Evolutionary conservation across 148 eudicot genomes (phyloP).

Genomic region (Camellia lanceoleosa): DNA sequence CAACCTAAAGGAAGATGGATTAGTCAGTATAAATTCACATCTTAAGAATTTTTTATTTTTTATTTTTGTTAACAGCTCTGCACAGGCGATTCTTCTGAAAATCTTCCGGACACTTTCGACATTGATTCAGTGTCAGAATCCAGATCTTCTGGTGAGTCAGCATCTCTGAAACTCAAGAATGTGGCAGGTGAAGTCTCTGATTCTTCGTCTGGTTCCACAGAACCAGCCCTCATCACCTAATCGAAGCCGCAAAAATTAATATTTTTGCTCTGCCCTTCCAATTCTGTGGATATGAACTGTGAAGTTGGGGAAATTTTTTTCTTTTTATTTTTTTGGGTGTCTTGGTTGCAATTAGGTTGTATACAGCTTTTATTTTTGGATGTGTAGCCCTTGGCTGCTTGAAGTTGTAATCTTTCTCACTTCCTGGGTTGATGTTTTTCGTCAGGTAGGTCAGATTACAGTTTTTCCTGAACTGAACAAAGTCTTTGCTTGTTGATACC

Average conservation of each 20-base stretch:
- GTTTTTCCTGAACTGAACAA: too few species aligned
- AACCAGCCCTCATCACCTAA: constrained; percentile 28
- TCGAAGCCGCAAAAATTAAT: not conserved
- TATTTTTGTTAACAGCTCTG: constrained; percentile 30
- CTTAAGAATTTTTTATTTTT: constrained; percentile 3
- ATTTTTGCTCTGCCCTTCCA: constrained; percentile 15
- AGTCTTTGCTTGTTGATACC: too few species aligned
- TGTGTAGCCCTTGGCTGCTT: constrained; percentile 27
- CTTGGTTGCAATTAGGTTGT: constrained; percentile 10
- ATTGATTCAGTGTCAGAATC: constrained; percentile 45
- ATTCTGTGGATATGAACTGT: constrained; percentile 37
- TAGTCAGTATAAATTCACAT: not conserved
- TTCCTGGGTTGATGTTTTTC: not conserved
- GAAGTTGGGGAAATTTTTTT: constrained; percentile 18
- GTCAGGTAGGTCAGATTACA: not conserved
- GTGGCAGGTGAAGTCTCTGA: constrained; percentile 33
- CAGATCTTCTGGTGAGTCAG: constrained; percentile 36
- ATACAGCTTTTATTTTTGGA: constrained; percentile 13
- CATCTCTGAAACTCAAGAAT: constrained; percentile 39
- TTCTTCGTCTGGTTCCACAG: constrained; percentile 36
- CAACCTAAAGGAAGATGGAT: not conserved
- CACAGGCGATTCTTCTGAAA: constrained; percentile 31
- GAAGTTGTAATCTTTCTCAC: not conserved
- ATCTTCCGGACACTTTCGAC: constrained; percentile 48
- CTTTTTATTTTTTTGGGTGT: not conserved